Evolutionary conservation across 768 basidiomycete species (phyloP), one percentile per base, ranked within the genome.

Genomic region (Boletus pseudopeckii): DNA sequence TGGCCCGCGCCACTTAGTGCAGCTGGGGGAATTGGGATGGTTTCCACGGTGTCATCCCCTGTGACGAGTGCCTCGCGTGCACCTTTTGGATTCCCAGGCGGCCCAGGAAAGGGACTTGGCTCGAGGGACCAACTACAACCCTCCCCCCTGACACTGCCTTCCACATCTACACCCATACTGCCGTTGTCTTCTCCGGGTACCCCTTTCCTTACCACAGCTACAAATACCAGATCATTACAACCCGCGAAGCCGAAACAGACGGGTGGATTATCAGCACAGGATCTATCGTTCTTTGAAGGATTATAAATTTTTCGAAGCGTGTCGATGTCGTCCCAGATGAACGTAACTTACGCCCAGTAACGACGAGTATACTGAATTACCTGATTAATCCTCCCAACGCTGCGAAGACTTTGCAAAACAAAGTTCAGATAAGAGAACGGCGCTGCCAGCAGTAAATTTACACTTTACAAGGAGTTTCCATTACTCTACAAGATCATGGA

Each of bases 231-330:
- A n/a, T 20, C 49, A 36, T 52, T 55, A 18, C 59, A 59, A 24
- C 22, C 55, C 14, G 33, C 52, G 24, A 58, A 67, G 45, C 57
- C 68, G 42, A 64, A 45, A 50, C 59, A 58, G 64, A 70, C 62
- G n/a, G 82, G 83, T 13, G 86, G 85, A 5, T 68, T 92, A 46
- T 88, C 86, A 4, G 90, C 89, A 3, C 88, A 90, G 70, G 92
- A 92, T 77, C 67, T 92, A 48, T 90, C 86, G 17, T 93, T 94
- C 69, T 94, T 93, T 66, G 91, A 93, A 71, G 86, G 88, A 34
- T 63, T 87, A 32, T 89, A 67, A 68, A 36, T 40, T 9, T 45
- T 22, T 32, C 17, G 33, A 6, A 32, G 24, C 9, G 17, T 4
- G 20, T 30, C 9, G 0, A 33, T 41, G 20, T 11, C 15, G 14